A percentile compares a stretch with the other conserved stretches of the same genome.
These are phyloP conservation scores for Aureobasidium pullulans DNA, from an alignment of 2,329 filamentous ascomycete genomes.

Conservation along the genomic window DNA sequence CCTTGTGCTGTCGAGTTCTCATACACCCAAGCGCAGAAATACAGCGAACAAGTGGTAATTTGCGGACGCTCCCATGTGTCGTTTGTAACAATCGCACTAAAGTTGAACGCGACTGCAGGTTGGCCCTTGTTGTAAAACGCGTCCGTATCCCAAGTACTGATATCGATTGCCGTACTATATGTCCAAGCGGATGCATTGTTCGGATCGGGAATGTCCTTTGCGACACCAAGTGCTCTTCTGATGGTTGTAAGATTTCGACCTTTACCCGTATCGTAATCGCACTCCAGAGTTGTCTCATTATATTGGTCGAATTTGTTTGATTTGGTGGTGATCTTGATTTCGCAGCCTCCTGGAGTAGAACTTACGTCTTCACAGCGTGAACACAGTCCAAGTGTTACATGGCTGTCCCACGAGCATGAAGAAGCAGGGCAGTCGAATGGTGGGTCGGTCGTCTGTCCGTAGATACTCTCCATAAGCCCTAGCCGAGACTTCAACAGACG, in stretches of 20 bases:
- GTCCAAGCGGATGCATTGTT: background rate
- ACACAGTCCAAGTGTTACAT: background rate
- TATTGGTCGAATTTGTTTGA: background rate
- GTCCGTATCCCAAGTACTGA: background rate
- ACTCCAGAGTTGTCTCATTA: background rate
- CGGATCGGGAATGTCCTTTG: background rate
- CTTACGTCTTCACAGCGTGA: background rate
- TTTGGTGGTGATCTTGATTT: background rate
- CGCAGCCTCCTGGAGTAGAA: background rate
- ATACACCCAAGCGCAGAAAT: background rate
- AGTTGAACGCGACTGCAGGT: background rate
- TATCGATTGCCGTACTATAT: background rate
- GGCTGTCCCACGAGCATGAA: background rate
- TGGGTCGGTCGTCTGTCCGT: background rate
- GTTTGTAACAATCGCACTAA: background rate
- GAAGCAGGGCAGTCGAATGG: background rate
- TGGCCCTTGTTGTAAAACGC: background rate
- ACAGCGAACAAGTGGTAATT: background rate
- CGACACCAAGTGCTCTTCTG: background rate
- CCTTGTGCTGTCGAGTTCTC: background rate
- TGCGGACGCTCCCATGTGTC: slow-evolving; percentile 1
- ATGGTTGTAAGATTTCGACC: background rate
- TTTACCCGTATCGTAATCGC: background rate
- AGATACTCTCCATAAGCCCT: background rate
- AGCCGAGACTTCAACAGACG: background rate